Evolutionary conservation across 116 monocot genomes (phyloP), one percentile per base, ranked within the genome.

Genomic region (Posidonia oceanica): DNA sequence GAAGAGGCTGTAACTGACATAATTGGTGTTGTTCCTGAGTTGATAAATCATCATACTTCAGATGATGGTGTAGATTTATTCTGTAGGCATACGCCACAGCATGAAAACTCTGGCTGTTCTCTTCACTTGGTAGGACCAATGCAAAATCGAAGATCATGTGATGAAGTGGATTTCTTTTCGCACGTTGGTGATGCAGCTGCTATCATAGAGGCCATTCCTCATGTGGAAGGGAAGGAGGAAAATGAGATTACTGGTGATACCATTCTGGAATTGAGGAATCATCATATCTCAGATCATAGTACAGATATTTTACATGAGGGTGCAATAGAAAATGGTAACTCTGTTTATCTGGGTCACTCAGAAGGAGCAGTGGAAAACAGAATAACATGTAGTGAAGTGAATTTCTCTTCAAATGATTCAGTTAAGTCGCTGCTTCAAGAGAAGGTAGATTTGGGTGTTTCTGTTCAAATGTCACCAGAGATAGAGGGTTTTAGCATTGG

Each of bases 401-500:
- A 55, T 57, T n/a, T 68, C 37, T 39, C n/a, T 69, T 15, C 57
- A 58, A n/a, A 38, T 53, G 60, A 40, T 72, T 61, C 57, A 71
- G 53, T 53, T 52, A 51, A 38, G 18, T 54, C 66, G 15, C 64
- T 55, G n/a, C 52, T 42, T 14, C 12, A 48, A 68, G 56, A 66
- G 51, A 52, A 54, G 63, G 51, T 18, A 14, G 64, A 37, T 59
- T 15, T 39, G 23, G 68, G 14, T 69, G 44, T 39, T 68, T 52
- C 72, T 53, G 71, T 80, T 66, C 73, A 75, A 16, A 71, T 59
- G 42, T 82, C 74, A 76, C 84, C 93, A 18, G 86, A 84, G 55
- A 73, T 82, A 61, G 93, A 93, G 66, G 78, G 76, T 17, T 88
- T 86, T 68, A 79, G 67, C 70, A 75, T 88, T 67, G 82, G 40